These are phyloP conservation scores for Thymus mandschuricus DNA, from an alignment of 257 asterid species.

Conservation along the genomic window DNA sequence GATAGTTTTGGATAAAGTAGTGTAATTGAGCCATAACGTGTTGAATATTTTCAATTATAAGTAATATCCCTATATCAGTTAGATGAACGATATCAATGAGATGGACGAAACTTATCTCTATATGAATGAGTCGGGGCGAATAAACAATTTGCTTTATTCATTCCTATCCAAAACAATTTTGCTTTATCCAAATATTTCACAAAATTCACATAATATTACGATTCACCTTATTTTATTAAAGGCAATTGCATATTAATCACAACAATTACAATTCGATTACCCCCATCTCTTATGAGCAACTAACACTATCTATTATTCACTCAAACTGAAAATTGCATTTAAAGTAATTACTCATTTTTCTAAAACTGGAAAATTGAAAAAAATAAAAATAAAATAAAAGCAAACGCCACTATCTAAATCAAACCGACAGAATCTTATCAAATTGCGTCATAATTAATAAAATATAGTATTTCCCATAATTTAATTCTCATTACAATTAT, in stretches of 20 bases:
- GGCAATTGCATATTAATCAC: background rate
- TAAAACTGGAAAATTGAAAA: background rate
- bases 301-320: background rate
- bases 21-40: no score
- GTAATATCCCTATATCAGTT: no score
- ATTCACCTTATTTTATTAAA: background rate
- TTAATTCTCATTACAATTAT: background rate
- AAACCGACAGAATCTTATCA: background rate
- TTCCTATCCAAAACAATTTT: background rate
- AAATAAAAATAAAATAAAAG: background rate
- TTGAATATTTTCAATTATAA: no score
- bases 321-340: slow-evolving; percentile 22
- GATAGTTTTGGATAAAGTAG: no score
- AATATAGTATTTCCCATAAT: background rate
- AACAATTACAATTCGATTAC: slow-evolving; percentile 4
- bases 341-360: background rate
- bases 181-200: background rate
- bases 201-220: slow-evolving; percentile 11
- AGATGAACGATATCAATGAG: no score
- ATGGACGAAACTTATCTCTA: no score
- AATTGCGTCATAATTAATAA: background rate
- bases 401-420: background rate
- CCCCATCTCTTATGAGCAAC: background rate
- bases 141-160: background rate
- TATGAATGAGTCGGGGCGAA: no score